Evolutionary conservation across 73 alveolate species (phyloP), one percentile per base, ranked within the genome.

Genomic region (Tetrahymena thermophila): DNA sequence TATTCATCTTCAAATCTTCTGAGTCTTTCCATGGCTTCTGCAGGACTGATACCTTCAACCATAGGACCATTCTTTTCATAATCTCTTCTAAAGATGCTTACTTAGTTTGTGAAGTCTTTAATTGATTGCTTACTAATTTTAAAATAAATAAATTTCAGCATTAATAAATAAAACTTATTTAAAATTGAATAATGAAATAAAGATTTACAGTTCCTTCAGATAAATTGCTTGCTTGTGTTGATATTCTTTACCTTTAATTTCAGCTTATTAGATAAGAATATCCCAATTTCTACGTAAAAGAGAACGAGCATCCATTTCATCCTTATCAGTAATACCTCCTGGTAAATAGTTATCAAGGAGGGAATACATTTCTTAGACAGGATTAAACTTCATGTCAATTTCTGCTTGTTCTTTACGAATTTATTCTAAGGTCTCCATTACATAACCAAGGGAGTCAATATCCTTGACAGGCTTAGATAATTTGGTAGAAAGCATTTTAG

Each of bases 31-130:
- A 98, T 98, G 31, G 99, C 99, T 94, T 99, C 99, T 56, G 98
- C 97, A 23, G 99, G 99, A 34, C 98, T 97, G 94, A 99, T 99
- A 95, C 99, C 99, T 94, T 98, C 97, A 55, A 99, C 99, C 99
- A 98, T 99, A 35, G 99, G 99, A 50, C 99, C 99, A 96, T 98
- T 98, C 98, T 97, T 97, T 96, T 98, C 99, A 97, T 98, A 99
- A 98, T 98, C 99, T 96, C 97, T 98, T 95, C 99, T 98, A 97
- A 99, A 98, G 43, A 98, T 99, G 84, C 96, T 96, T 35, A 99
- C 99, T 95, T 98, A 99, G 95, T 96, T 94, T 94, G 95, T 98
- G 97, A 99, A 98, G 71, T 98, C 95, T 25, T 97, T 97, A 95
- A 98, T 97, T 25, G 97, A 94, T 85, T 95, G 38, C 15, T 95